These are phyloP conservation scores for Tulasnella sp. DNA, from an alignment of 768 basidiomycete genomes.

Conservation along the genomic window DNA sequence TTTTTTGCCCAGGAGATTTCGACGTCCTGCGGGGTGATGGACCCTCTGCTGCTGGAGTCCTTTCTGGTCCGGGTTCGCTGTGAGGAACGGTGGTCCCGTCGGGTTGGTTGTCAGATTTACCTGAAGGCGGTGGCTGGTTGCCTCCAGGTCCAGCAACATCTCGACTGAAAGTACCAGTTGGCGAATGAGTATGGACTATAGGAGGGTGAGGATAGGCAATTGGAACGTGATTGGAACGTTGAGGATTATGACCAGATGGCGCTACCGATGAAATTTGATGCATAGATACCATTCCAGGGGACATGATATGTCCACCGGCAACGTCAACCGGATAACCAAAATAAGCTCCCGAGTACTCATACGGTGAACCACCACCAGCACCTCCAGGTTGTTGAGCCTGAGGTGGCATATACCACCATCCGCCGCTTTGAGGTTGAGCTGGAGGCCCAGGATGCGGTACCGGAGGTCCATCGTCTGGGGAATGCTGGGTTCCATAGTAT, in stretches of 20 bases:
- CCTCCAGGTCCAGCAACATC: too few species aligned
- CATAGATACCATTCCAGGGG: too few species aligned
- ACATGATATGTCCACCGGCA: too few species aligned
- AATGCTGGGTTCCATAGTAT: background rate
- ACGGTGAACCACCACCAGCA: conserved; percentile 7
- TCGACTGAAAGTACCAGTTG: background rate
- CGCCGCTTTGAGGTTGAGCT: background rate
- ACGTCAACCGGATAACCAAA: too few species aligned
- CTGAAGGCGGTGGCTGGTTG: too few species aligned
- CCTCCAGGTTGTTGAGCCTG: too few species aligned
- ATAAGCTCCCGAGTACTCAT: background rate
- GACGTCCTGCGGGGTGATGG: background rate
- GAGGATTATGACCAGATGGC: background rate
- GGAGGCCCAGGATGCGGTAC: conserved; percentile 7
- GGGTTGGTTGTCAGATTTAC: too few species aligned
- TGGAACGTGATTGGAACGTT: background rate
- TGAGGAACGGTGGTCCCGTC: too few species aligned
- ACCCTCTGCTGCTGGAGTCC: too few species aligned
- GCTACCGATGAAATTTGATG: conserved; percentile 2
- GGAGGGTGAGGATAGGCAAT: background rate
- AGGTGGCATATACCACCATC: conserved; percentile 13
- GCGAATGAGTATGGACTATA: background rate
- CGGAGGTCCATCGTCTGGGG: too few species aligned
- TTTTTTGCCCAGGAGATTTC: background rate
- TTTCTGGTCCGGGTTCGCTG: too few species aligned